A percentile compares a stretch with the other conserved stretches of the same genome.
Conservation (phyloP, 768 basidiomycete genomes). For the Leccinum fibrillosum region DNA sequence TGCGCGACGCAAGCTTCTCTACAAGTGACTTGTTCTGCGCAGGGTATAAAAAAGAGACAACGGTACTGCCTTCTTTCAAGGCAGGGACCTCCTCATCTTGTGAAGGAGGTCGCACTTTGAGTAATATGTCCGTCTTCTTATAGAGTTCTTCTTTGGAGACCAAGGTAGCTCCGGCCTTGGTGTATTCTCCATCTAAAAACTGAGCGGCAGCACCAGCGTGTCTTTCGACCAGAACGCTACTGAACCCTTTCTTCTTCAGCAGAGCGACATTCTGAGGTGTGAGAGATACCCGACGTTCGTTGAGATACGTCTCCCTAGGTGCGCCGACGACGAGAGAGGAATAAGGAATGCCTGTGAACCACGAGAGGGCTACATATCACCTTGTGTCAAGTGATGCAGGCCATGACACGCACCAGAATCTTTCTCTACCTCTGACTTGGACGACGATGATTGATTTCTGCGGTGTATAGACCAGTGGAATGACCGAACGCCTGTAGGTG, state of each 20-base stretch:
- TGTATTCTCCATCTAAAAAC: slow-evolving; percentile 79
- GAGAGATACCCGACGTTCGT: slow-evolving; percentile 77
- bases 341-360: slow-evolving; percentile 55
- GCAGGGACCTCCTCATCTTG: slow-evolving; percentile 55
- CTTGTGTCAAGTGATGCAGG: not conserved
- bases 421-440: slow-evolving; percentile 16
- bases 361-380: not conserved
- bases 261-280: slow-evolving; percentile 76
- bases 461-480: slow-evolving; percentile 30
- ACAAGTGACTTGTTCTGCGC: slow-evolving; percentile 75
- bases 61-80: slow-evolving; percentile 71
- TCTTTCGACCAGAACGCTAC: slow-evolving; percentile 66
- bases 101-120: slow-evolving; percentile 82
- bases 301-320: slow-evolving; percentile 71
- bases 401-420: slow-evolving; percentile 24
- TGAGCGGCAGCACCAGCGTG: slow-evolving; percentile 70
- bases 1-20: slow-evolving; percentile 61
- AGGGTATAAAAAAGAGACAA: slow-evolving; percentile 84
- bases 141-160: slow-evolving; percentile 73
- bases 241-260: slow-evolving; percentile 81
- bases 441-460: slow-evolving; percentile 16
- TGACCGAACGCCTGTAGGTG: slow-evolving; percentile 25
- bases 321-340: slow-evolving; percentile 72
- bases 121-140: slow-evolving; percentile 66
- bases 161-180: slow-evolving; percentile 73